These are phyloP conservation scores for Domatiomyces catenatus DNA, from an alignment of 2,329 filamentous ascomycete species.

Conservation along the genomic window DNA sequence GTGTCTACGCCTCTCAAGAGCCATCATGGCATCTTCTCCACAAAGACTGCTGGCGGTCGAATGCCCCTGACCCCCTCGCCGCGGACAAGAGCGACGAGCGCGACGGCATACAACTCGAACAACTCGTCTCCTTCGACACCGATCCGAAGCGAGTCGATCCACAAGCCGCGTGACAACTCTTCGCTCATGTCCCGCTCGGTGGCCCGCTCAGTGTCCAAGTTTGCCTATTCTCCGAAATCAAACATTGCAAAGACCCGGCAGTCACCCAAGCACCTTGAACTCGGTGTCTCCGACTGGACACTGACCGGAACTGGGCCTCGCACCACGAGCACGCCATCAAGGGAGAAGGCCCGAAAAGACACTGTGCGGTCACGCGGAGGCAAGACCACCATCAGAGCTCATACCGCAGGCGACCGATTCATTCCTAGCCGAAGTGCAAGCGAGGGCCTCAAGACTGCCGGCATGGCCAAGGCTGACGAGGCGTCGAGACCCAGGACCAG, in stretches of 20 bases:
- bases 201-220: conserved; percentile 39
- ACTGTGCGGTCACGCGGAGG: conserved; percentile 31
- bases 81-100: conserved; percentile 41
- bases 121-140: conserved; percentile 67
- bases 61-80: conserved; percentile 92
- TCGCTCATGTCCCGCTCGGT: conserved; percentile 59
- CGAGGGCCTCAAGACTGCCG: conserved; percentile 68
- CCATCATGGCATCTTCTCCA: conserved; percentile 81
- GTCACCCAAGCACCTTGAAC: conserved; percentile 74
- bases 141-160: conserved; percentile 52
- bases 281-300: conserved; percentile 84
- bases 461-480: conserved; percentile 73
- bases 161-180: conserved; percentile 57
- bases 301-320: conserved; percentile 63
- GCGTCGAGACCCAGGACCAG: conserved; percentile 59
- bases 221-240: conserved; percentile 85
- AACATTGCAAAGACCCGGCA: conserved; percentile 67
- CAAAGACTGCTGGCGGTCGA: conserved; percentile 82
- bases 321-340: conserved; percentile 36
- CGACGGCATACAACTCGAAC: conserved; percentile 30
- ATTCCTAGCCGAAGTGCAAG: conserved; percentile 87
- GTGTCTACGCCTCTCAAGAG: conserved; percentile 90
- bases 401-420: conserved; percentile 76
- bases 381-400: conserved; percentile 60
- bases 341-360: conserved; percentile 42